A percentile compares a stretch with the other conserved stretches of the same genome.
Conservation (phyloP, 495 filamentous ascomycete species). For the Stereocaulon alpinum region DNA sequence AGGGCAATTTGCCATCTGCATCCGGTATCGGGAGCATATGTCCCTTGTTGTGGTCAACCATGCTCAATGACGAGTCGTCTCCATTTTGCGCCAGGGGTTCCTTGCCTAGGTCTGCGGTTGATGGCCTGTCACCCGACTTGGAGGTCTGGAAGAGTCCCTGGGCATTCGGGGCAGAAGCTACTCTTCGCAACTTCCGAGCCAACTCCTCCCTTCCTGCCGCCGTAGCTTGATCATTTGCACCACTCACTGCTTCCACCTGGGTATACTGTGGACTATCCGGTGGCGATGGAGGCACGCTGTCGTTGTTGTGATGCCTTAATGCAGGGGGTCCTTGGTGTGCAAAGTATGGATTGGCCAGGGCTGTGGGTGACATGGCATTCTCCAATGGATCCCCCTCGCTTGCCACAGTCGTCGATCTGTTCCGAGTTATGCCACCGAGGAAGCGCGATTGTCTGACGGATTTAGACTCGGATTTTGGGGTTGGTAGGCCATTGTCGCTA, state of each 20-base stretch:
- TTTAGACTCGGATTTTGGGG: constrained; percentile 47
- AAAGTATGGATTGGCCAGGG: constrained; percentile 94
- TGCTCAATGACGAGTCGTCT: constrained; percentile 42
- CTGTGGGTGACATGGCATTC: constrained; percentile 81
- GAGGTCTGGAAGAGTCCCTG: constrained; percentile 75
- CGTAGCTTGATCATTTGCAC: constrained; percentile 61
- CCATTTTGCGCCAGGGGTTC: constrained; percentile 55
- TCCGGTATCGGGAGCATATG: constrained; percentile 38
- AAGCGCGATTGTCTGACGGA: constrained; percentile 76
- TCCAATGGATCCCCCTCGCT: constrained; percentile 89
- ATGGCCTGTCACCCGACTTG: constrained; percentile 58
- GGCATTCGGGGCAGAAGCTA: constrained; percentile 93
- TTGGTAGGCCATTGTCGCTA: constrained; percentile 32
- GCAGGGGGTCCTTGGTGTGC: constrained; percentile 90
- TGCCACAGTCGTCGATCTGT: constrained; percentile 76
- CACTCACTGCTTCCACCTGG: constrained; percentile 61
- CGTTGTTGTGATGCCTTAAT: constrained; percentile 87
- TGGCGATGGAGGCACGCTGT: constrained; percentile 91
- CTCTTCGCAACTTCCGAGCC: constrained; percentile 80
- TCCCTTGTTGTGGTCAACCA: constrained; percentile 43
- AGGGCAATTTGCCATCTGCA: constrained; percentile 36
- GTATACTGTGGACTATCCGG: constrained; percentile 71
- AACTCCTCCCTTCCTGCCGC: constrained; percentile 84
- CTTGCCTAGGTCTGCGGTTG: constrained; percentile 71
- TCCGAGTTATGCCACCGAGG: constrained; percentile 66